Conservation (phyloP, 2,329 filamentous ascomycete species). For the Coniochaeta sp. region DNA sequence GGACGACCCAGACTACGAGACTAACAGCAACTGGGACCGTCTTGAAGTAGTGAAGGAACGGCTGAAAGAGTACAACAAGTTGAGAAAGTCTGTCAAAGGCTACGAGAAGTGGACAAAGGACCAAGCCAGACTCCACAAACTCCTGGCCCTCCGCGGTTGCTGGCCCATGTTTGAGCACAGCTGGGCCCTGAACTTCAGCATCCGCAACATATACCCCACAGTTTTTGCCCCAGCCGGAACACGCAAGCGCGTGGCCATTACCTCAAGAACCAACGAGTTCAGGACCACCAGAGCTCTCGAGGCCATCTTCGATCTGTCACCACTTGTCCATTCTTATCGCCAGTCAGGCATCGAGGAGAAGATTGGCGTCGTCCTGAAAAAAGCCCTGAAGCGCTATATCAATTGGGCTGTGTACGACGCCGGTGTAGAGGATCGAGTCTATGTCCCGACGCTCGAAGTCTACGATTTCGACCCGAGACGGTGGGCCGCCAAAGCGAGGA, state of each 20-base stretch:
- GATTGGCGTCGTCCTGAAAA: constrained; percentile 19
- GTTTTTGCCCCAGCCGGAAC: constrained; percentile 19
- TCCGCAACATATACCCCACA: constrained; percentile 22
- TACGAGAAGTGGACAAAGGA: constrained; percentile 5
- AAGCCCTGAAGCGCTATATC: constrained; percentile 21
- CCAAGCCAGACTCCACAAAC: constrained; percentile 21
- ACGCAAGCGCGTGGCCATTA: constrained; percentile 17
- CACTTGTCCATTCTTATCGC: constrained; percentile 21
- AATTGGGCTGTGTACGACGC: constrained; percentile 23
- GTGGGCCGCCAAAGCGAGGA: constrained; percentile 2
- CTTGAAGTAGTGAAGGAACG: constrained; percentile 8
- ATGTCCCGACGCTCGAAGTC: constrained; percentile 6
- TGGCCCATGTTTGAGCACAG: constrained; percentile 24
- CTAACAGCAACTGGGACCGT: constrained; percentile 10
- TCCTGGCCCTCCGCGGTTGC: constrained; percentile 24
- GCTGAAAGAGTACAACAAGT: constrained; percentile 11
- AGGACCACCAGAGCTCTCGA: constrained; percentile 24
- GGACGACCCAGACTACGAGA: not conserved
- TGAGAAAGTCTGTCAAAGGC: not conserved
- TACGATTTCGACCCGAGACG: constrained; percentile 1
- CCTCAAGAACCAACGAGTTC: constrained; percentile 18
- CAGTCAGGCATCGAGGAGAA: constrained; percentile 17
- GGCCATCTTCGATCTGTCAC: constrained; percentile 23
- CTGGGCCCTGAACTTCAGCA: constrained; percentile 23
- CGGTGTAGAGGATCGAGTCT: constrained; percentile 12